Evolutionary conservation across 1,284 basidiomycete genomes (phyloP), one percentile per base, ranked within the genome.

Genomic region (Cutaneotrichosporon dermatis): DNA sequence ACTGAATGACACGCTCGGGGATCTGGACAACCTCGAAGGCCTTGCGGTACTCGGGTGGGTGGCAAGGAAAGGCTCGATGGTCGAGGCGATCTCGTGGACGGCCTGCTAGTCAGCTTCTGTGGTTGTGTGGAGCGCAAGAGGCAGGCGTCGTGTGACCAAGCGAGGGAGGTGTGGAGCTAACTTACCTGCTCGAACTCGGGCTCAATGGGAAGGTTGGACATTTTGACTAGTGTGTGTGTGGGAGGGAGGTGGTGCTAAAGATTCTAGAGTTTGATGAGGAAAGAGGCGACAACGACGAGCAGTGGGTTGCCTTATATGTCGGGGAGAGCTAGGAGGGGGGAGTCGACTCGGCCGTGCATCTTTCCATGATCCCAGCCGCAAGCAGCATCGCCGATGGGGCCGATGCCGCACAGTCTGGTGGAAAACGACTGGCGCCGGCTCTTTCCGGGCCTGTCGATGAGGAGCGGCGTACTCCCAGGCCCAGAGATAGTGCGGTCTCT

Each of bases 1-100:
- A 88, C 75, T 88, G 86, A 69, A 90, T 81, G 74, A 89, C 76
- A 67, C 88, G 85, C 79, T 90, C 88, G 45, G 88, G 88, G 71
- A 89, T 81, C 71, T 80, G 79, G 57, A 87, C 81, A 69, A 89
- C 82, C 60, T 86, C 83, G 67, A 90, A 82, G 16, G 87, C 86
- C 71, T 83, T 85, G 75, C 85, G 80, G 82, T 89, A 88, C 67
- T 85, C 83, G 39, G 87, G 76, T 88, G 83, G 66, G 83, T 82
- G 63, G 80, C 81, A 70, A 90, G 82, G 82, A 90, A 88, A 64
- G 84, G 82, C 54, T 79, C 81, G 66, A 90, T 82, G 67, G 86
- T 86, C 44, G 80, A 79, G 58, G 81, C 81, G 73, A 90, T 83
- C 82, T 88, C 87, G 75, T 82, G 74, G 69, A 86, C 81, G 54